Evolutionary conservation across 768 basidiomycete species (phyloP), one percentile per base, ranked within the genome.

Genomic region (Lyophyllum shimeji): DNA sequence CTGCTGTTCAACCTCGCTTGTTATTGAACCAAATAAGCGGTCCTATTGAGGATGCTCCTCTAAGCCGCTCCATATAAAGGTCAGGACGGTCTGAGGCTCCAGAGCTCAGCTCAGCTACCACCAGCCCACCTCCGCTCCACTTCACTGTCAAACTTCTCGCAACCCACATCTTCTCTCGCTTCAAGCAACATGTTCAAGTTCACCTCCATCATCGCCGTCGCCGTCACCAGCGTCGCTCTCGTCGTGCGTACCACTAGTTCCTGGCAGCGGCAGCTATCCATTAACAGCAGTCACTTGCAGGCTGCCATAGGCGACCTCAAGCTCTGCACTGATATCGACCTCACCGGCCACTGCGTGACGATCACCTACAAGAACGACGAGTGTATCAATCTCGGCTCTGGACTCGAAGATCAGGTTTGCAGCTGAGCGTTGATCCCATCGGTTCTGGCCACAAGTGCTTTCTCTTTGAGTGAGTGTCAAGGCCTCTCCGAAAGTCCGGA

Each of bases 351-450:
- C 17, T 60, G 59, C 50, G 25, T 25, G 27, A 60, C 46, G 17
- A 15, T 60, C 39, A 56, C 47, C 51, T 60, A 56, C 42, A 40
- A 43, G 34, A 48, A 60, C 55, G 48, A 56, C 46, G 29, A 51
- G 13, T 60, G 59, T 46, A 40, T 47, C 25, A 23, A 60, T 17
- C 51, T 60, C 18, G 51, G 46, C 8, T 37, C 54, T 3, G 55
- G n/a, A 12, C 51, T 56, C 25, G 59, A 47, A 42, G 55, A 60
- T 42, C 15, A 52, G 25, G 55, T 60, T 31, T 20, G 51, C 29
- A 60, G 59, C 29, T n/a, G n/a, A n/a, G n/a, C n/a, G n/a, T 45
- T 55, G 25, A 56, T 20, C 59, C 51, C 33, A 46, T 45, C 21
- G 50, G 51, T 23, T 20, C 20, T 15, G 51, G 40, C 50, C 55